Evolutionary conservation across 352 stramenopile genomes (phyloP).

Genomic region (Plasmopara viticola): DNA sequence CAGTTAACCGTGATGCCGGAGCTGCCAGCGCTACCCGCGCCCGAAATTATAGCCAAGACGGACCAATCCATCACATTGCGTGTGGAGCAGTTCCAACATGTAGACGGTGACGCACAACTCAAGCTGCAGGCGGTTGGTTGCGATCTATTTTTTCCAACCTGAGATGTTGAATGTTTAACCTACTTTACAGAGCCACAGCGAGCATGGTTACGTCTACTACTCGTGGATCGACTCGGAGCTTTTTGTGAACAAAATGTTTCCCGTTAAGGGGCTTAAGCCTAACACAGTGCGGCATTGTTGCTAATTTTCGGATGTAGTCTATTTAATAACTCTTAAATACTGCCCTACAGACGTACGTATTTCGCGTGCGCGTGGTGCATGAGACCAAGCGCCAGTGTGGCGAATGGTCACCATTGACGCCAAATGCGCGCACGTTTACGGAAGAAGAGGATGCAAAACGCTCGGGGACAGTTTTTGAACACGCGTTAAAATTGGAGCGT

Average conservation of each 20-base stretch:
- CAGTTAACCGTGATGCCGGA: conserved; percentile 55
- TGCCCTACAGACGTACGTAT: conserved; percentile 59
- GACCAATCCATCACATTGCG: conserved; percentile 67
- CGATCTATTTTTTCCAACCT: background rate
- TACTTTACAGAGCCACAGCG: conserved; percentile 51
- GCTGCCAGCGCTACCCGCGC: conserved; percentile 43
- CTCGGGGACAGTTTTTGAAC: conserved; percentile 78
- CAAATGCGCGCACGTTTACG: conserved; percentile 78
- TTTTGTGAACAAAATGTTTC: conserved; percentile 46
- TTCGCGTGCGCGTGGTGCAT: conserved; percentile 62
- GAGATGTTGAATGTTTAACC: background rate
- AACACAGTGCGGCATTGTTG: conserved; percentile 45
- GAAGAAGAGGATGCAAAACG: conserved; percentile 85
- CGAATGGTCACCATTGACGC: conserved; percentile 67
- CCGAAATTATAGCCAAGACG: conserved; percentile 70
- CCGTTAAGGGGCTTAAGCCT: conserved; percentile 60
- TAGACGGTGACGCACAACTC: conserved; percentile 37
- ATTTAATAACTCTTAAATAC: conserved; percentile 2
- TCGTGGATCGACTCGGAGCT: conserved; percentile 73
- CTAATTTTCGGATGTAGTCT: background rate
- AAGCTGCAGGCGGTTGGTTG: conserved; percentile 43
- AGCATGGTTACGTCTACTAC: conserved; percentile 86
- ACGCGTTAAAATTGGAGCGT: conserved; percentile 74
- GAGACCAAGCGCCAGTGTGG: conserved; percentile 54
- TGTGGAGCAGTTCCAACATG: conserved; percentile 25